phyloP scores from a whole-genome alignment of 176 grass and related monocot species.

The Zoysia pacifica region DNA sequence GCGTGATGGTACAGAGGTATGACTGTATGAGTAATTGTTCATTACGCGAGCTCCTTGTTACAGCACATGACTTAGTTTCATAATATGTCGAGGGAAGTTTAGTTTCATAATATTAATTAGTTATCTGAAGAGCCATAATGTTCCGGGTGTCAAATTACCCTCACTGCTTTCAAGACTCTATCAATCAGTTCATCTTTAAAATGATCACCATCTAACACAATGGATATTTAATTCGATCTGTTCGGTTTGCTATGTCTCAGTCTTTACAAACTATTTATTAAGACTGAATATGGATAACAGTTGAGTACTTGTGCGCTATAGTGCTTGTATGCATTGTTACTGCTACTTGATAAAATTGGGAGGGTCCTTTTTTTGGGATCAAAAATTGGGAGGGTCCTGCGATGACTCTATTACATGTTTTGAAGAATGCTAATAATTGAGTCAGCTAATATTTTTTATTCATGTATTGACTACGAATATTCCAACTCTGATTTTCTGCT shows the following conservation, averaged over 20 bases:
- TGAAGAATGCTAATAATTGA: neutral
- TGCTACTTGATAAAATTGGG: neutral
- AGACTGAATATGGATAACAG: neutral
- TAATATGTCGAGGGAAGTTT: neutral
- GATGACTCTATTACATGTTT: constrained; percentile 8
- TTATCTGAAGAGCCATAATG: constrained; percentile 7
- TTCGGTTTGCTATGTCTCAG: neutral
- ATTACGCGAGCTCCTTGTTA: neutral
- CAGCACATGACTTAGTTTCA: neutral
- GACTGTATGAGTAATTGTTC: constrained; percentile 41
- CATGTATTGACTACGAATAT: neutral
- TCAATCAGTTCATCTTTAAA: constrained; percentile 21
- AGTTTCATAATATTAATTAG: neutral
- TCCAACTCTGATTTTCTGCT: constrained; percentile 37
- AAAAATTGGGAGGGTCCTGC: neutral
- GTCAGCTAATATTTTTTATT: constrained; percentile 2
- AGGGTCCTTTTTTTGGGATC: neutral
- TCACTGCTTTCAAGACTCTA: constrained; percentile 2
- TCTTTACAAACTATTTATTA: constrained; percentile 5
- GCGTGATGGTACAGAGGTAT: constrained; percentile 85
- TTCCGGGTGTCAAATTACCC: constrained; percentile 12
- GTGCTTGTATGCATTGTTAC: neutral
- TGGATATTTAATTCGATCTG: neutral
- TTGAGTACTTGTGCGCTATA: neutral
- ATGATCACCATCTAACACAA: neutral